A percentile compares a stretch with the other conserved stretches of the same genome.
Evolutionary conservation across 768 basidiomycete species (phyloP).

Genomic region (Lactifluus rugatus): DNA sequence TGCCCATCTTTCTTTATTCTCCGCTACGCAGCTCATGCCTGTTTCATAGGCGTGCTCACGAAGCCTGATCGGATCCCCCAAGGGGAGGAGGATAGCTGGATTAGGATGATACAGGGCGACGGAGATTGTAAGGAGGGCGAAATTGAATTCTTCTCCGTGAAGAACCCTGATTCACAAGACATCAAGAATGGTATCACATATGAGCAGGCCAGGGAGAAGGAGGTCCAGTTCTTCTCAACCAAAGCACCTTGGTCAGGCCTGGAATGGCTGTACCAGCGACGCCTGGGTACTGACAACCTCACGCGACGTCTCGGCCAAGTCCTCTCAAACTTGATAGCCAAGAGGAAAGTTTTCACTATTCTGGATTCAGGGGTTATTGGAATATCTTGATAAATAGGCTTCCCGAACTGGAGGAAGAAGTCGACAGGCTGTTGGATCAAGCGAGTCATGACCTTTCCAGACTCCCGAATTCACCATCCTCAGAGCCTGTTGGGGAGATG

Average conservation of each 20-base stretch:
- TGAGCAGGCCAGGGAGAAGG: slow-evolving; percentile 12
- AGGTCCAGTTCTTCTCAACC: slow-evolving; percentile 10
- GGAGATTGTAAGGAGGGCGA: background rate
- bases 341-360: background rate
- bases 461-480: slow-evolving; percentile 41
- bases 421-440: slow-evolving; percentile 33
- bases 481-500: slow-evolving; percentile 46
- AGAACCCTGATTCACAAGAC: slow-evolving; percentile 16
- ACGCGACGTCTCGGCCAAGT: slow-evolving; percentile 4
- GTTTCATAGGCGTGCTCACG: slow-evolving; percentile 2
- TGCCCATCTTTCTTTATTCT: slow-evolving; percentile 12
- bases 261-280: slow-evolving; percentile 5
- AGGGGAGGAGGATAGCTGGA: slow-evolving; percentile 11
- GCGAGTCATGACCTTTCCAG: slow-evolving; percentile 25
- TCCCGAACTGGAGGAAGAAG: slow-evolving; percentile 48
- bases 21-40: background rate
- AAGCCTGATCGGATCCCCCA: slow-evolving; percentile 10
- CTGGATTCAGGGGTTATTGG: background rate
- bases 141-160: slow-evolving; percentile 13
- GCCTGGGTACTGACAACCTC: slow-evolving; percentile 15
- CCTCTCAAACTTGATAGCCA: slow-evolving; percentile 11
- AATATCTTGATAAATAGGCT: slow-evolving; percentile 35
- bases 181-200: slow-evolving; percentile 15
- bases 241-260: slow-evolving; percentile 10
- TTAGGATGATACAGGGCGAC: background rate